Percentiles rank a stretch among this genome's conserved stretches.
phyloP scores from a whole-genome alignment of 2,329 filamentous ascomycete species.

The Stagonosporopsis cucurbitacearum region DNA sequence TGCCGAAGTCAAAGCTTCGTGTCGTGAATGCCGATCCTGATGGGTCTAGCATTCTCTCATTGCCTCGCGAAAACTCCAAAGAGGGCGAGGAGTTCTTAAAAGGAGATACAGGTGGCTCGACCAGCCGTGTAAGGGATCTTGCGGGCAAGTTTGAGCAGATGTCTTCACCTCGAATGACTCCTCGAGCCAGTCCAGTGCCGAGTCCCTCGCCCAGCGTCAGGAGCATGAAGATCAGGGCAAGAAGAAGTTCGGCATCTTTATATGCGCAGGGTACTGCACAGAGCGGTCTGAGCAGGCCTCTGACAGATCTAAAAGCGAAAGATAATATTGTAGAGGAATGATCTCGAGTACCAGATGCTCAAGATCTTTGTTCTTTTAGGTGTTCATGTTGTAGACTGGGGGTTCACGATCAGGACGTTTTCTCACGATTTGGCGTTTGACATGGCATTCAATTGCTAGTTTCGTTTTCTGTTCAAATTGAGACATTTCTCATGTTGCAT shows the following conservation, averaged over 20 bases:
- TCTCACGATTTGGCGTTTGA: neutral
- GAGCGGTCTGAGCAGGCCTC: constrained; percentile 1
- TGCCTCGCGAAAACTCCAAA: constrained; percentile 27
- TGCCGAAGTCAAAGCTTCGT: constrained; percentile 81
- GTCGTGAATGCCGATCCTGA: constrained; percentile 74
- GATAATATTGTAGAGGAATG: constrained; percentile 6
- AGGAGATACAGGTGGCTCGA: constrained; percentile 11
- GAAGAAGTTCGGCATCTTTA: constrained; percentile 25
- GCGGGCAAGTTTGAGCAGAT: constrained; percentile 42
- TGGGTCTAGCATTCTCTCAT: constrained; percentile 34
- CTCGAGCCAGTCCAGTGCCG: constrained; percentile 15
- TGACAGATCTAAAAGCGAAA: constrained; percentile 7
- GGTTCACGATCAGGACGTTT: neutral
- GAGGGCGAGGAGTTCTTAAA: constrained; percentile 16
- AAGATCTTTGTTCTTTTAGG: neutral
- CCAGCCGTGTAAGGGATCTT: constrained; percentile 38
- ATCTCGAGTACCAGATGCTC: neutral
- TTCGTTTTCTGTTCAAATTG: neutral
- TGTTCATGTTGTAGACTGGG: neutral
- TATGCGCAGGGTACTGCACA: constrained; percentile 7
- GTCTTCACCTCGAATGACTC: constrained; percentile 8
- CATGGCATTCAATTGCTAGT: neutral
- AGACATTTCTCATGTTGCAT: neutral
- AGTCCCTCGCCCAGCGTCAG: constrained; percentile 12
- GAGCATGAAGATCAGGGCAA: constrained; percentile 33